phyloP scores from a whole-genome alignment of 2,329 filamentous ascomycete genomes.

The Aspergillus versicolor region DNA sequence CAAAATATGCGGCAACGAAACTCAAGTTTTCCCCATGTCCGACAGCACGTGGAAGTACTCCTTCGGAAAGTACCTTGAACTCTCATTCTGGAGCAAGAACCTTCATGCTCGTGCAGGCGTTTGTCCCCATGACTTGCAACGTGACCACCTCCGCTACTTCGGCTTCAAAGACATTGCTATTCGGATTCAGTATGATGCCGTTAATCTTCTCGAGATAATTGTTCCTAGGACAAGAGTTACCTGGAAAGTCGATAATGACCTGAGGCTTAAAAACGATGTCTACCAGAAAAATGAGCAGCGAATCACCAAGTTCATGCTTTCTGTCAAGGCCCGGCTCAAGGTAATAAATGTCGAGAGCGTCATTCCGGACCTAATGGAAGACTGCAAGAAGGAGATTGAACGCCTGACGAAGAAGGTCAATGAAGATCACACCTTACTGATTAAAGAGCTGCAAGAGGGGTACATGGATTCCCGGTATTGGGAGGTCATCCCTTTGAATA shows the following conservation, averaged over 20 bases:
- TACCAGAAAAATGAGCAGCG: conserved; percentile 78
- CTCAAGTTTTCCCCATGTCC: conserved; percentile 86
- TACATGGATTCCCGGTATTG: conserved; percentile 96
- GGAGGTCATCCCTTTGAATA: conserved; percentile 91
- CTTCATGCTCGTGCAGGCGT: conserved; percentile 70
- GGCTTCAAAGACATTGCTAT: conserved; percentile 82
- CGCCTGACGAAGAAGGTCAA: conserved; percentile 73
- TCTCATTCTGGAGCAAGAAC: conserved; percentile 91
- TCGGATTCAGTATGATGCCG: conserved; percentile 86
- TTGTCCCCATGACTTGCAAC: conserved; percentile 89
- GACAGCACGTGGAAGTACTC: conserved; percentile 97
- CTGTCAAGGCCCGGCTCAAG: conserved; percentile 78
- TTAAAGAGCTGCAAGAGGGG: conserved; percentile 78
- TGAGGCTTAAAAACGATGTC: conserved; percentile 89
- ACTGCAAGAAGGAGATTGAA: conserved; percentile 80
- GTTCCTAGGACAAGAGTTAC: conserved; percentile 87
- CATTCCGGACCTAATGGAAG: conserved; percentile 78
- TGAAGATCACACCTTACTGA: conserved; percentile 74
- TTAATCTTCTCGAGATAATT: conserved; percentile 90
- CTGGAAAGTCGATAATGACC: conserved; percentile 95
- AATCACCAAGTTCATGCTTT: conserved; percentile 81
- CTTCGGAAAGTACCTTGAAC: conserved; percentile 95
- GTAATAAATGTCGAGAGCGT: conserved; percentile 91
- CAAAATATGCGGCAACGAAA: conserved; percentile 87
- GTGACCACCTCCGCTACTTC: conserved; percentile 90